Evolutionary conservation across 2,329 filamentous ascomycete genomes (phyloP), one percentile per base, ranked within the genome.

Genomic region (Colletotrichum sidae): DNA sequence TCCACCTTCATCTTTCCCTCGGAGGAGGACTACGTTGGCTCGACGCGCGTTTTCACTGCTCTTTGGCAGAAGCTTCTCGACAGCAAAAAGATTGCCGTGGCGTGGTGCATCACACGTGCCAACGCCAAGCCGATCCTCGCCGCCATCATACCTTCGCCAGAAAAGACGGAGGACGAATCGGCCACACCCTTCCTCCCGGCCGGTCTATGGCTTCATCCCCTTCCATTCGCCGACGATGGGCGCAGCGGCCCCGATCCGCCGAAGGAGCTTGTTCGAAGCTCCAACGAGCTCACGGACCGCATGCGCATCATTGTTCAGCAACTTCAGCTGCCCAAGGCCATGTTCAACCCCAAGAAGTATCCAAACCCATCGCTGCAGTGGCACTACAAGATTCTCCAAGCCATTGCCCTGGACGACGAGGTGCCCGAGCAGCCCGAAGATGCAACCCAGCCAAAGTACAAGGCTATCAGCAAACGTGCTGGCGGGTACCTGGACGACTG

Each of bases 321-420:
- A 70, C 81, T 97, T 1, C 93, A 97, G 74, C 86, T 99, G 8
- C 96, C 96, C 0, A 94, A 92, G 72, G 94, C 87, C 6, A 83
- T 87, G 38, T 99, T 96, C 74, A 91, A 97, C 70, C 94, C 95
- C 1, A 82, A 83, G 1, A 96, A 91, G 73, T 98, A 97, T 72
- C 93, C 96, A 0, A 99, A 99, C 68, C 94, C 94, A 9, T 87
- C 92, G 8, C 83, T 99, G 33, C 96, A 99, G 79, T 99, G 95
- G 94, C 96, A 98, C 80, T 99, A 98, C 82, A 90, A 89, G 67
- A 97, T 99, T 50, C 81, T 99, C 1, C 96, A 99, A 78, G 91
- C 92, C 7, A 85, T 97, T 62, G 96, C 96, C 0, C 83, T 99
- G 1, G 94, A 97, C 41, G 96, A 99, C 75, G 94, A 97, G 70